Conservation (phyloP, 139 green algal genomes). For the Chlorella sp. region DNA sequence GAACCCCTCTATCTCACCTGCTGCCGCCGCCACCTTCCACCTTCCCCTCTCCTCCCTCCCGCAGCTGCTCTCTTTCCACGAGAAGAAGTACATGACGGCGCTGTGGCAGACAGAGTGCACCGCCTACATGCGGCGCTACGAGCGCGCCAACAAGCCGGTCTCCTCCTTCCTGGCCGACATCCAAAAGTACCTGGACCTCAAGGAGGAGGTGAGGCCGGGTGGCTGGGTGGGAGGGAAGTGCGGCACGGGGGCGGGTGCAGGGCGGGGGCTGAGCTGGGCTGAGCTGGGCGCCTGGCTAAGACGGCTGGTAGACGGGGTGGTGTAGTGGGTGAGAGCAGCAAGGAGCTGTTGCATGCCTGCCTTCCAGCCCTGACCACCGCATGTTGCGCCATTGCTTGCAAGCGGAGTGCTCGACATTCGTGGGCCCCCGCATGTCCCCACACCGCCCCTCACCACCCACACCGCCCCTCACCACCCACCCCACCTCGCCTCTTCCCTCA, state of each 20-base stretch:
- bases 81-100: conserved; percentile 77
- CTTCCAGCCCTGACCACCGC: not conserved
- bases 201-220: conserved; percentile 58
- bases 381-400: not conserved
- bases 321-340: no score
- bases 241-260: not conserved
- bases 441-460: not conserved
- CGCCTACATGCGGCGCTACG: conserved; percentile 70
- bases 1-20: not conserved
- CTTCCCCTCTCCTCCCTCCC: not conserved
- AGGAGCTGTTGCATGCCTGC: no score
- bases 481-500: not conserved
- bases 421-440: no score
- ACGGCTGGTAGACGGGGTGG: not conserved
- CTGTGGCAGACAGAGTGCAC: conserved; percentile 27
- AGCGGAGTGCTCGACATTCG: no score
- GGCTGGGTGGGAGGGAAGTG: not conserved
- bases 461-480: not conserved
- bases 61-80: conserved; percentile 40
- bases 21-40: not conserved
- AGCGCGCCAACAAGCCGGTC: conserved; percentile 87
- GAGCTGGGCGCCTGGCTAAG: not conserved
- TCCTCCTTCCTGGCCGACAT: conserved; percentile 85
- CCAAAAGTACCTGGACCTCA: conserved; percentile 71
- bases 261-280: not conserved